Evolutionary conservation across 305 asterid species (phyloP), one percentile per base, ranked within the genome.

Genomic region (Salvia sclarea): DNA sequence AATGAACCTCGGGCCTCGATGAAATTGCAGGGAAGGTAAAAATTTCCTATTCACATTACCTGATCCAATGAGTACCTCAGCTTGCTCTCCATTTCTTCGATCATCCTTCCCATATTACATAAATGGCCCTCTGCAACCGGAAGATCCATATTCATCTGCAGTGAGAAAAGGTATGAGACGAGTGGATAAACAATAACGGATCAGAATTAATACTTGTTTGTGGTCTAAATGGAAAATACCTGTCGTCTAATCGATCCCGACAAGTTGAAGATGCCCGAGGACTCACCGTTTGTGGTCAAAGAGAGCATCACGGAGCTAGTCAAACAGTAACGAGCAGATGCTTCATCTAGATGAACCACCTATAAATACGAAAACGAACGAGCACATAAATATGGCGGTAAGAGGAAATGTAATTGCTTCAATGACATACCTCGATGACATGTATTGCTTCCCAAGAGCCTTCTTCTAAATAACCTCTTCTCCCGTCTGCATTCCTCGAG

Each of bases 381-480:
- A 21, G 43, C 35, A n/a, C n/a, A 72, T 47, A 35, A 17, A 40
- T 61, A 10, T 40, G 59, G 28, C 33, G 25, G 17, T 45, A 66
- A 24, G 61, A 63, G 40, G 65, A 67, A 70, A 1, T 8, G 64
- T 70, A 3, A 35, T 61, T 47, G n/a, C n/a, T 50, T 37, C 47
- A 73, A 24, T 69, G 61, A 54, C 57, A 70, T 82, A 87, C 99
- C 99, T 94, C 90, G 55, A 94, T 86, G 66, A 94, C 99, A 80
- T 94, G 99, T 72, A 94, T 94, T 18, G 99, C 99, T 71, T 94
- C 99, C 99, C 98, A 94, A 72, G 96, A 87, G 65, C 99, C 99
- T 80, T 94, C 97, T 75, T 91, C 86, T 59, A 94, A 84, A 83
- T 75, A 75, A 38, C 99, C 99, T 81, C 97, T 87, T 82, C 85